phyloP scores from a whole-genome alignment of 257 asterid genomes.

The Plantago elongata region DNA sequence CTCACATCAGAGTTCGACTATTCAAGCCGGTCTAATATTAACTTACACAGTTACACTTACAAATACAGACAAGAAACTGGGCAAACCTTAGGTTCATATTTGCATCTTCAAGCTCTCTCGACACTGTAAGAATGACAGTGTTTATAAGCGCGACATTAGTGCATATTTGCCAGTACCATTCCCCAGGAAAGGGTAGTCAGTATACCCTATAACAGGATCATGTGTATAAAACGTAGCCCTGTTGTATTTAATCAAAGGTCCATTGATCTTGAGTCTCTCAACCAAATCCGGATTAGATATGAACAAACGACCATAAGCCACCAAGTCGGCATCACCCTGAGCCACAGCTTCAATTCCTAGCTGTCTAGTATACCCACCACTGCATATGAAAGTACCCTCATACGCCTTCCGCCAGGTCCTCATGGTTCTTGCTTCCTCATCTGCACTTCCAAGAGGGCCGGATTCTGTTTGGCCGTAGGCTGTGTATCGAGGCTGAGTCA shows the following conservation, averaged over 20 bases:
- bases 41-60: too few species aligned
- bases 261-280: slow-evolving; percentile 41
- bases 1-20: too few species aligned
- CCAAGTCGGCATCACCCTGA: slow-evolving; percentile 49
- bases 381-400: slow-evolving; percentile 55
- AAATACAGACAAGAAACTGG: too few species aligned
- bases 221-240: slow-evolving; percentile 61
- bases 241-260: slow-evolving; percentile 44
- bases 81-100: too few species aligned
- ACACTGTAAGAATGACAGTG: not conserved
- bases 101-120: too few species aligned
- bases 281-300: slow-evolving; percentile 71
- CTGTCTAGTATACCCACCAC: slow-evolving; percentile 65
- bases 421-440: slow-evolving; percentile 56
- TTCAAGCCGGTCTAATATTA: too few species aligned
- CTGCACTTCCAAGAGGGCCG: slow-evolving; percentile 64
- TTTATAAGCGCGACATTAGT: slow-evolving; percentile 32
- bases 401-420: slow-evolving; percentile 57
- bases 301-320: slow-evolving; percentile 56
- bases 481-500: slow-evolving; percentile 85
- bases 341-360: slow-evolving; percentile 61
- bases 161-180: slow-evolving; percentile 5
- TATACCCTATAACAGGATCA: slow-evolving; percentile 63
- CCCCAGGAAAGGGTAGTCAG: slow-evolving; percentile 55
- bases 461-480: slow-evolving; percentile 77